Base-by-base conservation (phyloP, 495 filamentous ascomycete genomes). In the Hyaloscypha hepaticicola region DNA sequence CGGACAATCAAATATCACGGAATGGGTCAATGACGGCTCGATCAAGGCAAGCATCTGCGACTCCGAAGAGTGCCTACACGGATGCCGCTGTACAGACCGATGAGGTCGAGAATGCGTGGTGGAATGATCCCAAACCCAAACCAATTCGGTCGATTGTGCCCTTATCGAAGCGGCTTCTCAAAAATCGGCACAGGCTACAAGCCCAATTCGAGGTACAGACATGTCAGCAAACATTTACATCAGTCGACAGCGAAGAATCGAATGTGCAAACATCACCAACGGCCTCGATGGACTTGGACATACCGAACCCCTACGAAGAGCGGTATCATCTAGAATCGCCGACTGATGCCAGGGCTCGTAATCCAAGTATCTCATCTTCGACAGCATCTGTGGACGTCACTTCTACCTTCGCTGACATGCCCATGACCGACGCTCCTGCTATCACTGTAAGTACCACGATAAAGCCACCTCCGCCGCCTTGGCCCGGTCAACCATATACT, bases 31-130 rank as follows among this genome's bases (percentile, higher is more conserved):
- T 33, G 16, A 25, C 28, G 2, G 11, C 29, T 28, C 56, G 41
- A 27, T 77, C 76, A 2, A 76, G 76, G 11, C 75, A 65, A 16
- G 22, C 68, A 27, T 77, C 79, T 1, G 66, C 66, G 33, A 66
- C 66, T 24, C 70, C 73, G 3, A 76, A 71, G 27, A 33, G 14
- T 26, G 33, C 45, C 33, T 85, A 85, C 69, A 60, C 72, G 5
- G 78, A 83, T 58, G 76, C 70, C 14, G 75, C 74, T 1, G 77
- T 79, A 1, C 83, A 86, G 63, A 85, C 83, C 3, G 81, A 82
- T 55, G 72, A 75, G 0, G 77, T 80, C 33, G 73, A 77, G 28
- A 72, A 77, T 51, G 77, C 75, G 27, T 83, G 77, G 78, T 79
- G 64, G 74, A 63, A 63, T 31, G 22, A 56, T 21, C 51, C 74